Evolutionary conservation across 2,329 filamentous ascomycete species (phyloP).

Genomic region (Colletotrichum chrysophilum): DNA sequence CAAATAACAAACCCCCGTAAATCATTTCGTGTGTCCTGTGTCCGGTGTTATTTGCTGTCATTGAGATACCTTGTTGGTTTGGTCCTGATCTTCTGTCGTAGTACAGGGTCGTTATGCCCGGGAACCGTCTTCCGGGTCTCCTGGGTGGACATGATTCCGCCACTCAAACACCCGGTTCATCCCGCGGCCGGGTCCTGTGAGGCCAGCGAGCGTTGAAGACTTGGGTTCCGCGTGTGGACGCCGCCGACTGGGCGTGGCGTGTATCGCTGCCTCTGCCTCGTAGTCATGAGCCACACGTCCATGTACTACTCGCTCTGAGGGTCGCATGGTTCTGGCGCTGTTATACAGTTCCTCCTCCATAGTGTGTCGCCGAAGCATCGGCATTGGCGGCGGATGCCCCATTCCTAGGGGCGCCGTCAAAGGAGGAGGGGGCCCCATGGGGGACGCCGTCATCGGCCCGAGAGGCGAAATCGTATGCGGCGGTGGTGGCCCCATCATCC

Average conservation of each 20-base stretch:
- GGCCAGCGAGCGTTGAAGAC: slow-evolving; percentile 52
- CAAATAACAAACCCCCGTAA: neutral
- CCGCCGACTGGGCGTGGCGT: slow-evolving; percentile 32
- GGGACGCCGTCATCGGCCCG: slow-evolving; percentile 22
- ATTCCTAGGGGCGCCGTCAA: slow-evolving; percentile 9
- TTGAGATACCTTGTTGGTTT: neutral
- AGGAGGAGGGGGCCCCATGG: neutral
- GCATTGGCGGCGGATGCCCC: slow-evolving; percentile 28
- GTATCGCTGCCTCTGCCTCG: slow-evolving; percentile 34
- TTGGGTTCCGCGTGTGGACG: slow-evolving; percentile 31
- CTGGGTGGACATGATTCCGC: slow-evolving; percentile 52
- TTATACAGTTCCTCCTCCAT: slow-evolving; percentile 47
- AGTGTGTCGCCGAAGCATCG: slow-evolving; percentile 42
- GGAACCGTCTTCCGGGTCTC: slow-evolving; percentile 37
- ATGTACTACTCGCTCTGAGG: slow-evolving; percentile 33
- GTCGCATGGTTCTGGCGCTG: slow-evolving; percentile 30
- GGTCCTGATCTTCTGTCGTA: neutral
- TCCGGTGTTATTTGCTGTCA: neutral
- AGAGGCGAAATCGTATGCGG: slow-evolving; percentile 25
- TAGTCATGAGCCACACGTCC: slow-evolving; percentile 32
- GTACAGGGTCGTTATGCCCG: neutral
- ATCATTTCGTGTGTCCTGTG: neutral
- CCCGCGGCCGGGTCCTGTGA: slow-evolving; percentile 49
- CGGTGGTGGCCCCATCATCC: slow-evolving; percentile 22
- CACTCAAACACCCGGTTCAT: slow-evolving; percentile 55